Evolutionary conservation across 2,329 filamentous ascomycete genomes (phyloP).

Genomic region (Calonectria pauciramosa): DNA sequence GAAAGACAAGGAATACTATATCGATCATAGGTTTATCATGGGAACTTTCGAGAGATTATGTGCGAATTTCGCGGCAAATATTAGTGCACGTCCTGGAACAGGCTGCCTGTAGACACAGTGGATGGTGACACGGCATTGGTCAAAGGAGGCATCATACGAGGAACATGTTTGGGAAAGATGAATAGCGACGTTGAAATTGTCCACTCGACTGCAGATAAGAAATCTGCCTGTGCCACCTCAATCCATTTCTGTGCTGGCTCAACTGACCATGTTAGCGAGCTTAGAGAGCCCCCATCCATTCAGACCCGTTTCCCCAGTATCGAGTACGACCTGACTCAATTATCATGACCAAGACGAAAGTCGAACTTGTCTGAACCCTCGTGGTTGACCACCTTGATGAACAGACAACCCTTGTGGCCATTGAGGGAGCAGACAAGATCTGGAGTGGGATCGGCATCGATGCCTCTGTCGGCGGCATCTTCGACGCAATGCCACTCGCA

Average conservation of each 20-base stretch:
- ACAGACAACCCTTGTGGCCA: not conserved
- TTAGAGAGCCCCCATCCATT: not conserved
- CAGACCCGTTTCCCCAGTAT: too few species aligned
- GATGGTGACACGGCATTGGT: too few species aligned
- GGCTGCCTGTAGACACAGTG: too few species aligned
- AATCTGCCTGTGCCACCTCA: not conserved
- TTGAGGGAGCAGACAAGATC: not conserved
- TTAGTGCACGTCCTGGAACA: too few species aligned
- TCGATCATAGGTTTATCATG: too few species aligned
- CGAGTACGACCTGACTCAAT: not conserved
- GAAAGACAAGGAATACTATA: too few species aligned
- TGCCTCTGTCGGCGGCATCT: not conserved
- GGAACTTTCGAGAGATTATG: too few species aligned
- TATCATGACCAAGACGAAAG: not conserved
- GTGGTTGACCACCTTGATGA: not conserved
- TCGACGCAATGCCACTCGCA: not conserved
- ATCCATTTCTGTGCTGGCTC: not conserved
- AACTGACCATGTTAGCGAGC: too few species aligned
- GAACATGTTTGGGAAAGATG: too few species aligned
- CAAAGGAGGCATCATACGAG: too few species aligned
- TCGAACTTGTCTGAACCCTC: not conserved
- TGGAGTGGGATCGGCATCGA: not conserved
- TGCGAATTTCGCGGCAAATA: too few species aligned
- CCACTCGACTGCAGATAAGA: not conserved
- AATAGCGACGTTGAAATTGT: too few species aligned